Evolutionary conservation across 371 early-diverging fungal species (phyloP), one percentile per base, ranked within the genome.

Genomic region (Dinochytrium kinnereticum): DNA sequence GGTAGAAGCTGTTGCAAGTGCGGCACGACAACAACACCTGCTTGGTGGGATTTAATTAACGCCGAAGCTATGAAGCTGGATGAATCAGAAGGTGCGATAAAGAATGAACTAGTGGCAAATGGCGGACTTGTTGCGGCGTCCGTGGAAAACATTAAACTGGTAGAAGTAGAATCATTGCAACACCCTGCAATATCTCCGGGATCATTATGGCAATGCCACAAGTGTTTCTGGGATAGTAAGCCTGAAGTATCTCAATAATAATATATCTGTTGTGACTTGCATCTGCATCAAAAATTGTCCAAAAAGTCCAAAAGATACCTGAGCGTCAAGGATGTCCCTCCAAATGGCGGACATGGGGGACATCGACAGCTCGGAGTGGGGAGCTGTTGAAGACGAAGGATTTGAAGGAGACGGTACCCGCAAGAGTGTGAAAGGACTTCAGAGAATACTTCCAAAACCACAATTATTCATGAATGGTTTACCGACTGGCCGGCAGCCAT

Each of bases 261-360:
- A n/a, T n/a, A n/a, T n/a, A n/a, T n/a, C n/a, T n/a, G n/a, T n/a
- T n/a, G n/a, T n/a, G n/a, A n/a, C n/a, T n/a, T n/a, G n/a, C n/a
- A n/a, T n/a, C n/a, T n/a, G n/a, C n/a, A n/a, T n/a, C 49, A 44
- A 53, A 53, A 53, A 53, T 53, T 53, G 55, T 53, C 55, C 44
- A 7, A 44, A 44, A 44, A 44, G 44, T 19, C 44, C 7, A 44
- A 44, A 7, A 7, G 19, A 15, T 53, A 53, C n/a, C 55, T 53
- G n/a, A 44, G 13, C 55, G 5, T 15, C 13, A n/a, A 53, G 5
- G n/a, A 61, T 61, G 61, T 31, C 61, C 34, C 61, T 61, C 24
- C 61, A 61, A 61, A 53, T 53, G 64, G 64, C 38, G 7, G 36
- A 61, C 36, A 66, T 66, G 39, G 40, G 66, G 2, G 66, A 66